phyloP scores from a whole-genome alignment of 2,329 filamentous ascomycete genomes.

The Fusarium sulawesiense region DNA sequence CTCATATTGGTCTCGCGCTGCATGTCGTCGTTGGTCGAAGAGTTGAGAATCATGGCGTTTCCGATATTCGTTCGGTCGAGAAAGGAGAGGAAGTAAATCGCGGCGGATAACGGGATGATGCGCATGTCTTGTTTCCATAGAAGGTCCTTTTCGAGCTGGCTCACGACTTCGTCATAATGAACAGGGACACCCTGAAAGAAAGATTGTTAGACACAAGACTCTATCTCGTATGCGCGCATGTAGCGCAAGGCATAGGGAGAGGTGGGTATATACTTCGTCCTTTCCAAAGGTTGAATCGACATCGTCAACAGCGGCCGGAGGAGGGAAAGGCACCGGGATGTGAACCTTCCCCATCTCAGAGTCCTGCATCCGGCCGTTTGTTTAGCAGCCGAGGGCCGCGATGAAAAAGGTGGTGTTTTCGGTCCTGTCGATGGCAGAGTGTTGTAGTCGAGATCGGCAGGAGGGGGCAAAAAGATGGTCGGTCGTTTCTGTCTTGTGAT shows the following conservation, averaged over 20 bases:
- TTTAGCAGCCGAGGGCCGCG: constrained; percentile 16
- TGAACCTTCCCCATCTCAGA: constrained; percentile 31
- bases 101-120: constrained; percentile 71
- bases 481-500: constrained; percentile 13
- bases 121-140: constrained; percentile 70
- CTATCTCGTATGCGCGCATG: neutral
- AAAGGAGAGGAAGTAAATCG: constrained; percentile 75
- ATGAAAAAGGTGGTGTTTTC: constrained; percentile 10
- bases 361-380: constrained; percentile 34
- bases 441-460: constrained; percentile 23
- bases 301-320: constrained; percentile 44
- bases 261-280: constrained; percentile 35
- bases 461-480: constrained; percentile 11
- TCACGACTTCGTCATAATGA: constrained; percentile 39
- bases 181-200: constrained; percentile 33
- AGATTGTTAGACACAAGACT: constrained; percentile 23
- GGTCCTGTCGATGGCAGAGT: constrained; percentile 1
- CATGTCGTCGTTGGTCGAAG: constrained; percentile 69
- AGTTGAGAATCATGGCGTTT: constrained; percentile 75
- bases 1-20: constrained; percentile 71
- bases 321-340: constrained; percentile 42
- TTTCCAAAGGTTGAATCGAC: constrained; percentile 45
- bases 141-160: constrained; percentile 53
- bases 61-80: constrained; percentile 77
- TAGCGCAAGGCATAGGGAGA: neutral